Conservation (phyloP, 768 basidiomycete genomes). For the Sutorius australiensis region DNA sequence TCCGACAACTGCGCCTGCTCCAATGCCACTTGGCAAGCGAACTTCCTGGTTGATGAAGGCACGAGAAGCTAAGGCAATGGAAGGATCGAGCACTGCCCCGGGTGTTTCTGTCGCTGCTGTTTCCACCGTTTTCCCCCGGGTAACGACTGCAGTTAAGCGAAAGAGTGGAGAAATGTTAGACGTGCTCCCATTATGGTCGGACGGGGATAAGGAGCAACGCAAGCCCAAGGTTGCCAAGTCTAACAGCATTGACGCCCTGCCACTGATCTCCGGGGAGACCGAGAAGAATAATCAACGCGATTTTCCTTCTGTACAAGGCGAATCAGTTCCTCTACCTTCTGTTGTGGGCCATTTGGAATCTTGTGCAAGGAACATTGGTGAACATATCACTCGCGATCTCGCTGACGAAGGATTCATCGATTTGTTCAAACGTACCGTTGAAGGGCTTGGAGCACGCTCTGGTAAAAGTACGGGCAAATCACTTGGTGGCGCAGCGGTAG, state of each 20-base stretch:
- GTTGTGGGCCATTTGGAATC: constrained; percentile 15
- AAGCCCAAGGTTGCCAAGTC: constrained; percentile 50
- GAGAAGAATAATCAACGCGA: constrained; percentile 6
- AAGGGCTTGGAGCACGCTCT: constrained; percentile 56
- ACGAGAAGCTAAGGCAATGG: constrained; percentile 67
- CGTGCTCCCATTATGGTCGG: constrained; percentile 8
- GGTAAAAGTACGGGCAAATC: constrained; percentile 63
- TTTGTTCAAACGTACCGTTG: constrained; percentile 67
- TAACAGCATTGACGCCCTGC: constrained; percentile 32
- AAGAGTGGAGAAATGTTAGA: constrained; percentile 57
- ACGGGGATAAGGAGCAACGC: constrained; percentile 40
- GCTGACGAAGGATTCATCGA: constrained; percentile 51
- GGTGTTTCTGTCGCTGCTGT: constrained; percentile 2
- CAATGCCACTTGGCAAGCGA: constrained; percentile 52
- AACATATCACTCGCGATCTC: constrained; percentile 7
- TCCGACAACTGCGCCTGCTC: constrained; percentile 35
- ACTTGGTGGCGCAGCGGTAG: constrained; percentile 47
- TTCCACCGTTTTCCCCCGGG: constrained; percentile 8
- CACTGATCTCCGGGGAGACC: constrained; percentile 13
- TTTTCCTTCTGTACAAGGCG: constrained; percentile 2
- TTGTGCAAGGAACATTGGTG: constrained; percentile 23
- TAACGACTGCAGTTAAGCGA: constrained; percentile 46
- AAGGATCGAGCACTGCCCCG: constrained; percentile 37
- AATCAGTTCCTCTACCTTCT: not conserved
- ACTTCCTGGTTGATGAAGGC: constrained; percentile 82